phyloP scores from a whole-genome alignment of 2,329 filamentous ascomycete species.

The Blumeriella jaapii region DNA sequence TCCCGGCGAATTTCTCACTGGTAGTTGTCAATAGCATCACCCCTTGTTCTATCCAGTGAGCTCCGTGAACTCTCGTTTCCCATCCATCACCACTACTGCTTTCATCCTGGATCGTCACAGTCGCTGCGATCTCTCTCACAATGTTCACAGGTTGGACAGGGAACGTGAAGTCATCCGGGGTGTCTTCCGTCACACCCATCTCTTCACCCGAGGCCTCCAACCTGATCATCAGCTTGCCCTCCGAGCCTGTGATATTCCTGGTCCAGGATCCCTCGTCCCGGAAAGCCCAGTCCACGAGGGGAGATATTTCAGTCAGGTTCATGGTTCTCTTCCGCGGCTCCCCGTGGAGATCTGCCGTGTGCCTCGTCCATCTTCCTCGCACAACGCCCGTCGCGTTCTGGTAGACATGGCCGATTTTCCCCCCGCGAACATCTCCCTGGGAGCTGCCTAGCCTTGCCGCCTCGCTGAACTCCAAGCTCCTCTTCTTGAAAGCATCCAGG shows the following conservation, averaged over 20 bases:
- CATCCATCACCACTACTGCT: slow-evolving; percentile 60
- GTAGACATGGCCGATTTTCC: slow-evolving; percentile 21
- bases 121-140: slow-evolving; percentile 58
- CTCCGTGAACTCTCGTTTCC: slow-evolving; percentile 70
- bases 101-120: slow-evolving; percentile 61
- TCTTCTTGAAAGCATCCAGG: slow-evolving; percentile 52
- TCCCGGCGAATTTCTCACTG: slow-evolving; percentile 87
- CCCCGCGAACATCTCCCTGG: slow-evolving; percentile 7
- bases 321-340: slow-evolving; percentile 31
- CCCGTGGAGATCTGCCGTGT: slow-evolving; percentile 18
- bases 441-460: slow-evolving; percentile 32
- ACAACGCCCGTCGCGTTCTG: slow-evolving; percentile 28
- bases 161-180: neutral
- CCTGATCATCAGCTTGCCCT: slow-evolving; percentile 58
- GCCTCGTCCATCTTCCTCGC: slow-evolving; percentile 23
- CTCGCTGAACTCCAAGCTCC: slow-evolving; percentile 49
- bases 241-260: slow-evolving; percentile 66
- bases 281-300: slow-evolving; percentile 52
- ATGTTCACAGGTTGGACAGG: slow-evolving; percentile 26
- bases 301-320: slow-evolving; percentile 55
- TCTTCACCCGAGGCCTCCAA: slow-evolving; percentile 39
- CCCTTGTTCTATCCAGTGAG: slow-evolving; percentile 77
- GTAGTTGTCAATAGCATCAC: slow-evolving; percentile 75
- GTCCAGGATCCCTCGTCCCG: slow-evolving; percentile 47
- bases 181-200: neutral